Evolutionary conservation across 768 basidiomycete species (phyloP).

Genomic region (Filobasidium floriforme): DNA sequence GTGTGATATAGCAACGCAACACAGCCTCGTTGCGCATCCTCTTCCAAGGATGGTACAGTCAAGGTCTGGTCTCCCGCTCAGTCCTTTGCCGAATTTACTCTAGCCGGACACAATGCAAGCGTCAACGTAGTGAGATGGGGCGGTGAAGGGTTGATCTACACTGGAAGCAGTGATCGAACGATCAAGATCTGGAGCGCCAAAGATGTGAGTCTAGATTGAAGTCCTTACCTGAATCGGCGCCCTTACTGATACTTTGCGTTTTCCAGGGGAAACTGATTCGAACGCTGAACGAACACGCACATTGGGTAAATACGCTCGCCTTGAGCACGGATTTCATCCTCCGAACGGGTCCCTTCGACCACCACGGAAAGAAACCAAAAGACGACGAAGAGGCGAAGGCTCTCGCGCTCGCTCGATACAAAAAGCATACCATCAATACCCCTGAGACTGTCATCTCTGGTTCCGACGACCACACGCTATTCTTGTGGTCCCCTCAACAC

Average conservation of each 20-base stretch:
- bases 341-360: conserved; percentile 90
- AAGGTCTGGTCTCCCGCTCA: conserved; percentile 81
- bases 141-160: conserved; percentile 82
- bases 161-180: conserved; percentile 87
- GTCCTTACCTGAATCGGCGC: not conserved
- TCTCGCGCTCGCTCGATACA: conserved; percentile 70
- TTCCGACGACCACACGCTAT: conserved; percentile 95
- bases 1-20: conserved; percentile 57
- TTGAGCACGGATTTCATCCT: conserved; percentile 92
- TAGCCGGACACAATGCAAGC: conserved; percentile 87
- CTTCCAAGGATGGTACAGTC: conserved; percentile 92
- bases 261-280: conserved; percentile 70
- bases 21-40: conserved; percentile 78
- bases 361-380: conserved; percentile 66
- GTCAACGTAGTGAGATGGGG: conserved; percentile 97
- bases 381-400: conserved; percentile 77
- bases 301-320: conserved; percentile 96
- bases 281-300: conserved; percentile 87
- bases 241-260: not conserved
- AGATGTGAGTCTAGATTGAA: conserved; percentile 50
- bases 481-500: conserved; percentile 80
- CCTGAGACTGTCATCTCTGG: conserved; percentile 88
- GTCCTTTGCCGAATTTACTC: conserved; percentile 66
- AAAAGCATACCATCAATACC: conserved; percentile 52
- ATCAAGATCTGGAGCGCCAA: conserved; percentile 91